Evolutionary conservation across 1,284 basidiomycete species (phyloP), one percentile per base, ranked within the genome.

Genomic region (Porogramme epimiltina): DNA sequence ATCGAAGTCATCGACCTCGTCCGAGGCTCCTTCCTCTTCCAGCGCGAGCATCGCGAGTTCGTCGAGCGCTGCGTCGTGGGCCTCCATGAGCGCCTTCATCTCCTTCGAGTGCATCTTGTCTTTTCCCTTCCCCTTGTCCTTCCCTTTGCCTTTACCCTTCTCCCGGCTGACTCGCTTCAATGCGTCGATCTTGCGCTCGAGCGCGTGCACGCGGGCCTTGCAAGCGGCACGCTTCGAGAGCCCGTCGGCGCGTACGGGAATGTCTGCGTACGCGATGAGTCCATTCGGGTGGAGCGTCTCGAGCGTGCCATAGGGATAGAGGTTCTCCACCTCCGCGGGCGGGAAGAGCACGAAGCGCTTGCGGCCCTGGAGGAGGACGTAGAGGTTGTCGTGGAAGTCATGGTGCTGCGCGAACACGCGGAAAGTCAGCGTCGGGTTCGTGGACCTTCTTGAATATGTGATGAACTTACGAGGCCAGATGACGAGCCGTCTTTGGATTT

Each of bases 311-410:
- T 68, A 56, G 2, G 69, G 66, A 20, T 66, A 65, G 15, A 69
- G 62, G 34, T 69, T 48, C 19, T 54, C 36, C 9, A 62, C 36
- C 51, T 66, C 65, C 2, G 55, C 40, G 1, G 69, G 68, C 2
- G 68, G 68, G 45, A 65, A 70, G 46, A 70, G 64, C 34, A 70
- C 65, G 53, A 70, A 70, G 25, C 69, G 68, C 49, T 70, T 70
- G 28, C 53, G 54, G 19, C 69, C 69, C 26, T 61, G 58, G 3
- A 70, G 59, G 5, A 70, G 62, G 49, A 66, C 64, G 56, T 70
- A 70, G 18, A 70, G 62, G 45, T 70, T 70, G 59, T 70, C 69
- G 52, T 70, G 69, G 45, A 69, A 69, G 52, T 70, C 69, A 38
- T 70, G 69, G 45, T 69, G 67, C 66, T 69, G 46, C 3, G 5